These are phyloP conservation scores for Yamadazyma sp. DNA, from an alignment of 1,139 yeast species.

Conservation along the genomic window DNA sequence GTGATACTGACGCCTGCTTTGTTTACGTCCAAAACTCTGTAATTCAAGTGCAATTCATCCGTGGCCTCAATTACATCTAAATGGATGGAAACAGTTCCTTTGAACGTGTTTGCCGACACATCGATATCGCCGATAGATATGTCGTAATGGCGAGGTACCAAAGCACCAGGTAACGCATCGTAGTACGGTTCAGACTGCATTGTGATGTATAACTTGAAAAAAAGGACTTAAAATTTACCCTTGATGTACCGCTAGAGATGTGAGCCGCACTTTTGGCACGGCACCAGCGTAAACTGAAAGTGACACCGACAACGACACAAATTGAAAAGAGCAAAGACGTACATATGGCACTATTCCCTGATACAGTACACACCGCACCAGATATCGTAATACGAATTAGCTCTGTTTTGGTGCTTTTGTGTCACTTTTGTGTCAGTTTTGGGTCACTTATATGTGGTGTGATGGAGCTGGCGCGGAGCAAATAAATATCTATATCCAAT, in stretches of 20 bases:
- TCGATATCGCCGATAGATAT: slow-evolving; percentile 39
- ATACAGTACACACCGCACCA: no score
- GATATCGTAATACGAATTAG: no score
- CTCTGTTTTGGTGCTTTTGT: no score
- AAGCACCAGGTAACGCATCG: slow-evolving; percentile 45
- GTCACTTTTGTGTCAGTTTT: no score
- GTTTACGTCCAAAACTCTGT: slow-evolving; percentile 31
- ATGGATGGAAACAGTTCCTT: slow-evolving; percentile 43
- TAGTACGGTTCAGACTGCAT: slow-evolving; percentile 21
- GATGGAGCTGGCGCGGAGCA: no score
- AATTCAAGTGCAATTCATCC: slow-evolving; percentile 43
- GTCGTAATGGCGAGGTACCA: slow-evolving; percentile 46
- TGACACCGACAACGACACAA: background rate
- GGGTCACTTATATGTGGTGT: no score
- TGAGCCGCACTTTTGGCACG: no score
- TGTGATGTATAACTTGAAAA: background rate
- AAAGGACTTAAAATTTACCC: background rate
- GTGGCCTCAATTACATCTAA: slow-evolving; percentile 32
- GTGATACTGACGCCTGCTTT: slow-evolving; percentile 16
- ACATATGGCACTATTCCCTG: no score
- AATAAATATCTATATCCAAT: no score
- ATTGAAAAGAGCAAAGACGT: background rate
- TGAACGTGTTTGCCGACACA: slow-evolving; percentile 30
- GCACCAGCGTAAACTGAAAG: background rate
- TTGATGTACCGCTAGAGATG: background rate